Percentiles rank a stretch among this genome's conserved stretches.
These are phyloP conservation scores for Pyrenophora seminiperda DNA, from an alignment of 2,329 filamentous ascomycete genomes.

Conservation along the genomic window DNA sequence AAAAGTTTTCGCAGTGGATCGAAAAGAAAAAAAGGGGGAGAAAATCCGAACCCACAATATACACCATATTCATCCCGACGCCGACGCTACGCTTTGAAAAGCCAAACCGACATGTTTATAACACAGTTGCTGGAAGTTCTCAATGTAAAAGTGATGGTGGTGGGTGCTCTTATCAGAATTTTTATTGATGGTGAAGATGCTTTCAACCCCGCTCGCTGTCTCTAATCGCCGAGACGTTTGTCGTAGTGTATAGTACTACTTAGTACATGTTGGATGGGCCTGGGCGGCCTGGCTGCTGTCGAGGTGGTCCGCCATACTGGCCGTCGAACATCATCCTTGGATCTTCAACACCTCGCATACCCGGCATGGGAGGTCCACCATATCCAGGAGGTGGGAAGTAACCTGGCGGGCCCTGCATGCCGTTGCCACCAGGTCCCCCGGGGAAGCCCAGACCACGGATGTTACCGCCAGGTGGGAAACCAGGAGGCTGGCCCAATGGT, in stretches of 20 bases:
- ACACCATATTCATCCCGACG: slow-evolving; percentile 7
- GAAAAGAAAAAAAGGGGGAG: not conserved
- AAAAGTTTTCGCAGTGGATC: not conserved
- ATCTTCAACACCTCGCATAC: slow-evolving; percentile 43
- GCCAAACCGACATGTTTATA: slow-evolving; percentile 5
- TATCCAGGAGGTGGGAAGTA: slow-evolving; percentile 45
- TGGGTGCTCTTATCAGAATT: not conserved
- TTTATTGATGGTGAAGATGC: too few species aligned
- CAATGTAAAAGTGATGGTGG: slow-evolving; percentile 3
- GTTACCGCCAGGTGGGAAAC: slow-evolving; percentile 39
- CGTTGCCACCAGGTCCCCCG: slow-evolving; percentile 37
- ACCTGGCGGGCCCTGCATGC: slow-evolving; percentile 43
- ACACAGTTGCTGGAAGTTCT: slow-evolving; percentile 3
- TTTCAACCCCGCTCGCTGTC: too few species aligned
- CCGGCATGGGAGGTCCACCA: slow-evolving; percentile 37
- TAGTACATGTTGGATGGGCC: slow-evolving; percentile 44
- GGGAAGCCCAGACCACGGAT: slow-evolving; percentile 39
- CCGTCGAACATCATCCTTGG: slow-evolving; percentile 46
- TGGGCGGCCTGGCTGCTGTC: slow-evolving; percentile 36
- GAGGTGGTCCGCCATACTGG: slow-evolving; percentile 40
- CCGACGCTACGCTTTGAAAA: slow-evolving; percentile 9
- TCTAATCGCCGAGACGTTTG: too few species aligned
- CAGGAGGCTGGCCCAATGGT: slow-evolving; percentile 46
- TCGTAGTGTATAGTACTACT: not conserved
- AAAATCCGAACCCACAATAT: slow-evolving; percentile 3